A percentile compares a stretch with the other conserved stretches of the same genome.
These are phyloP conservation scores for Kwoniella shandongensis DNA, from an alignment of 768 basidiomycete species.

Conservation along the genomic window DNA sequence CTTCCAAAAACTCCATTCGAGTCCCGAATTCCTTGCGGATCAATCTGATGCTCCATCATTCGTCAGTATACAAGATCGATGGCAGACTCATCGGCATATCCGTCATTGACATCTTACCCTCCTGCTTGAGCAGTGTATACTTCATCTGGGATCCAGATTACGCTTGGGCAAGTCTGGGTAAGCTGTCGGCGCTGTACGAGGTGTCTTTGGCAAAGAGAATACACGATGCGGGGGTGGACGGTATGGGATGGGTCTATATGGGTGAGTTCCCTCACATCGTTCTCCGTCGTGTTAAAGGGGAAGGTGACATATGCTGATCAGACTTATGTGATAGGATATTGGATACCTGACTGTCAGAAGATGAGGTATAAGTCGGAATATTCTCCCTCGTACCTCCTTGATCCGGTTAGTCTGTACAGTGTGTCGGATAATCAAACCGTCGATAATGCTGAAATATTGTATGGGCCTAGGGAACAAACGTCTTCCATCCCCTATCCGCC, in stretches of 20 bases:
- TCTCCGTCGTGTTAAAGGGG: neutral
- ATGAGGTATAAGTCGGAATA: constrained; percentile 98
- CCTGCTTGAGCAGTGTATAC: constrained; percentile 78
- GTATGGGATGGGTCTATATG: constrained; percentile 77
- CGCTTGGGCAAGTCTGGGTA: constrained; percentile 53
- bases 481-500: constrained; percentile 68
- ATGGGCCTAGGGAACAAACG: constrained; percentile 66
- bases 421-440: too few relatives aligned
- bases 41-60: neutral
- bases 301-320: too few relatives aligned
- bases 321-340: constrained; percentile 66
- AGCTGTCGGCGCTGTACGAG: constrained; percentile 80
- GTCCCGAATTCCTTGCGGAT: neutral
- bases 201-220: constrained; percentile 73
- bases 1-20: neutral
- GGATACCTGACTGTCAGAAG: constrained; percentile 86
- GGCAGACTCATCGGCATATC: constrained; percentile 78
- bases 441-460: too few relatives aligned
- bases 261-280: constrained; percentile 66
- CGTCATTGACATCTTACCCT: constrained; percentile 85
- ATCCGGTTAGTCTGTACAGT: constrained; percentile 69
- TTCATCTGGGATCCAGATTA: constrained; percentile 73
- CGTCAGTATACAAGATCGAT: constrained; percentile 67
- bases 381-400: constrained; percentile 77
- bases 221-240: constrained; percentile 64